A percentile compares a stretch with the other conserved stretches of the same genome.
phyloP scores from a whole-genome alignment of 23 red algal genomes.

The Pyropia yezoensis region DNA sequence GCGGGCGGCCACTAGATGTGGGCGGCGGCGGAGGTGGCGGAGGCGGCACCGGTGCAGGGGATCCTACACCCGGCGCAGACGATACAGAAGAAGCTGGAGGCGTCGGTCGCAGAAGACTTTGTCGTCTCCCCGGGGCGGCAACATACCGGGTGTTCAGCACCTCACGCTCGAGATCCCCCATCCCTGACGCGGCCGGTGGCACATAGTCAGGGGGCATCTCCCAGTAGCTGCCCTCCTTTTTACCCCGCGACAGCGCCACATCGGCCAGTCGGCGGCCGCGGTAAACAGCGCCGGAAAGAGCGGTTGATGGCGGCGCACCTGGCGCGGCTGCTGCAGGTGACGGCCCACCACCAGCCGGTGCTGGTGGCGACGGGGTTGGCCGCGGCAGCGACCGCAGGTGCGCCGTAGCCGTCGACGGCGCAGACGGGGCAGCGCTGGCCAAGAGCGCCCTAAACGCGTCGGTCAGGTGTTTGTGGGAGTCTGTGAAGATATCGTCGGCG shows the following conservation, averaged over 20 bases:
- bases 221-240: no score
- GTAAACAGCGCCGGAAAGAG: neutral
- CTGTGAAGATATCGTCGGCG: conserved; percentile 63
- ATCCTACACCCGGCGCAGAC: no score
- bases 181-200: no score
- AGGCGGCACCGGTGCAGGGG: no score
- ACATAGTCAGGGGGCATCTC: no score
- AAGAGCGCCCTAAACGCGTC: conserved; percentile 78
- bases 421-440: conserved; percentile 30
- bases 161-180: no score
- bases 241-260: neutral
- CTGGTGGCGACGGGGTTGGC: neutral
- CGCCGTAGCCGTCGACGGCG: conserved; percentile 24
- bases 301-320: neutral
- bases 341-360: neutral
- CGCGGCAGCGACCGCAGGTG: conserved; percentile 16
- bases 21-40: no score
- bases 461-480: conserved; percentile 33
- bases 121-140: no score
- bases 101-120: no score
- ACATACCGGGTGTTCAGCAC: no score
- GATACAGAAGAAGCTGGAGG: no score
- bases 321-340: neutral
- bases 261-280: conserved; percentile 4
- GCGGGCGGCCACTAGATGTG: no score